Percentiles rank a stretch among this genome's conserved stretches.
These are phyloP conservation scores for Arabidopsis lyrata DNA, from an alignment of 441 rosid species.

Conservation along the genomic window DNA sequence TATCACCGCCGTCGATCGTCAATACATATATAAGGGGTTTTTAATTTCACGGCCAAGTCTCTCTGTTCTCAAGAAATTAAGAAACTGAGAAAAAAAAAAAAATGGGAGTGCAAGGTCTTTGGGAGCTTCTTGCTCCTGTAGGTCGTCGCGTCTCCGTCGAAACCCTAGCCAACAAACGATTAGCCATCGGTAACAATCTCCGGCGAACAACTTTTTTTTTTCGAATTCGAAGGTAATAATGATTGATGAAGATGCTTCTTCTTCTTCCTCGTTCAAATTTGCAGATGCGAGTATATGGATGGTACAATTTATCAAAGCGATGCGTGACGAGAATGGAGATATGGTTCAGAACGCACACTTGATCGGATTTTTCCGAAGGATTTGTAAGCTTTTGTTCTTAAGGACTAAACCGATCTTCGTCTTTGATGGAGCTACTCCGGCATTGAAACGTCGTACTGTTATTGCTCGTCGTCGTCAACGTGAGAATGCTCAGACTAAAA, in stretches of 20 bases:
- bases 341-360: conserved; percentile 94
- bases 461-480: conserved; percentile 91
- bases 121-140: conserved; percentile 93
- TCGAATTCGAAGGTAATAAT: no score
- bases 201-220: conserved; percentile 31
- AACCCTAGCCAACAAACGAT: conserved; percentile 84
- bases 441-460: conserved; percentile 93
- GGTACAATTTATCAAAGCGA: conserved; percentile 98
- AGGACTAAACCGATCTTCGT: conserved; percentile 92
- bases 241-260: no score
- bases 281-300: conserved; percentile 97
- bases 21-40: background rate
- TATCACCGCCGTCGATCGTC: no score
- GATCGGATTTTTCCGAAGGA: conserved; percentile 89
- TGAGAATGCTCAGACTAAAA: conserved; percentile 92
- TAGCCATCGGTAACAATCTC: conserved; percentile 73
- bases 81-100: conserved; percentile 1
- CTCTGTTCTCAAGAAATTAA: background rate
- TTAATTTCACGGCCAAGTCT: conserved; percentile 22
- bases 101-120: conserved; percentile 96
- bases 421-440: conserved; percentile 95
- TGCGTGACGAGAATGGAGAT: conserved; percentile 96
- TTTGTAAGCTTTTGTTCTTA: conserved; percentile 84
- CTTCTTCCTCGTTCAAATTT: background rate
- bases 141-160: conserved; percentile 98